phyloP scores from a whole-genome alignment of 2,329 filamentous ascomycete genomes.

The Endoconidiophora polonica region DNA sequence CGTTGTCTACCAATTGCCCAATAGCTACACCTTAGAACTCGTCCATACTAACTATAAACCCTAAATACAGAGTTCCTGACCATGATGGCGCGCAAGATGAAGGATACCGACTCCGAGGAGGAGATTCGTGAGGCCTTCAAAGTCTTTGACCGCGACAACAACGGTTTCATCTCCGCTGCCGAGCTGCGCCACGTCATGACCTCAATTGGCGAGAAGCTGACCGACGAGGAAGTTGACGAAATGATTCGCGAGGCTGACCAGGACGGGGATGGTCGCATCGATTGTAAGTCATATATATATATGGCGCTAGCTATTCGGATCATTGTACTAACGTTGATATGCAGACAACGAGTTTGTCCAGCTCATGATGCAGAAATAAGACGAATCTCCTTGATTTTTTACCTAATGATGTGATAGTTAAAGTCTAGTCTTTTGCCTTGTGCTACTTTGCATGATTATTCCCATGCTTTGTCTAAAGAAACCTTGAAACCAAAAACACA shows the following conservation, averaged over 20 bases:
- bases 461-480: too few relatives aligned
- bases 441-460: neutral
- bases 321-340: neutral
- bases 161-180: slow-evolving; percentile 78
- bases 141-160: slow-evolving; percentile 80
- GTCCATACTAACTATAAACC: slow-evolving; percentile 13
- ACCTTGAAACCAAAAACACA: too few relatives aligned
- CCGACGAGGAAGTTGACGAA: slow-evolving; percentile 79
- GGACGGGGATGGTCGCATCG: slow-evolving; percentile 75
- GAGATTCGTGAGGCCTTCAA: slow-evolving; percentile 84
- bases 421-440: slow-evolving; percentile 1
- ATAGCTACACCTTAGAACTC: neutral
- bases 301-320: slow-evolving; percentile 6
- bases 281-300: slow-evolving; percentile 42
- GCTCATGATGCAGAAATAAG: slow-evolving; percentile 90
- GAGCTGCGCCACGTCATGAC: slow-evolving; percentile 86
- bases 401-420: slow-evolving; percentile 2
- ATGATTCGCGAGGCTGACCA: slow-evolving; percentile 88
- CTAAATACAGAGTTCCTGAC: slow-evolving; percentile 59
- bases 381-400: neutral
- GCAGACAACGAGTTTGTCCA: slow-evolving; percentile 84
- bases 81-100: slow-evolving; percentile 93
- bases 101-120: slow-evolving; percentile 81
- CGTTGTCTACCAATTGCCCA: slow-evolving; percentile 16
- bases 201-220: slow-evolving; percentile 80